phyloP scores from a whole-genome alignment of 495 filamentous ascomycete species.

The Podospora anserina region DNA sequence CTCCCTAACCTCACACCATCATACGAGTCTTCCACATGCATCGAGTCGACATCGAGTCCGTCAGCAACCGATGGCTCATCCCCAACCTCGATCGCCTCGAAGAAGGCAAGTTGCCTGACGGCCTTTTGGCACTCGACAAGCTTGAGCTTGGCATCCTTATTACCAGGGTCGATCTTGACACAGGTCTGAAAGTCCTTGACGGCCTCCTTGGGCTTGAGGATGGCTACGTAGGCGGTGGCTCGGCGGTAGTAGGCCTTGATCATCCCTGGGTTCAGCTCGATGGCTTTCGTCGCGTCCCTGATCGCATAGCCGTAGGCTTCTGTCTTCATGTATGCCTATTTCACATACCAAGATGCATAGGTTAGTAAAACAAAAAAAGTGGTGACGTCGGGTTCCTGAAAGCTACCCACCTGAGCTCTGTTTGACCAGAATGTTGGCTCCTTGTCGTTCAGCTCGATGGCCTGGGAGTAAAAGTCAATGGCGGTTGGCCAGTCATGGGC shows the following conservation, averaged over 20 bases:
- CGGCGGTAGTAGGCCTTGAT: conserved; percentile 95
- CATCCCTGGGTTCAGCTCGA: conserved; percentile 84
- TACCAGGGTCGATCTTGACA: conserved; percentile 76
- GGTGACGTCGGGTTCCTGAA: conserved; percentile 7
- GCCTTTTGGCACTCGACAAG: conserved; percentile 89
- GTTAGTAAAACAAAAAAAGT: background rate
- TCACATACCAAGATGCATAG: no score
- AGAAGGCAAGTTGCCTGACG: conserved; percentile 83
- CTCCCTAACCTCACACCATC: conserved; percentile 76
- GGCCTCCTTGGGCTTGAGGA: conserved; percentile 80
- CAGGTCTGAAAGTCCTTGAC: conserved; percentile 90
- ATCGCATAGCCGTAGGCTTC: conserved; percentile 93
- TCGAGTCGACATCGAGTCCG: conserved; percentile 80
- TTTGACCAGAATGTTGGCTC: conserved; percentile 92
- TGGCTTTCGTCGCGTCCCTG: conserved; percentile 86
- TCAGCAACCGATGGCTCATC: conserved; percentile 89
- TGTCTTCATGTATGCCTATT: conserved; percentile 86
- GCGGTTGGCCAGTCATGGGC: conserved; percentile 83
- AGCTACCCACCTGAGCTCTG: conserved; percentile 73
- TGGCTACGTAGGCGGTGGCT: conserved; percentile 85
- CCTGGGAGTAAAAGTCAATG: conserved; percentile 81
- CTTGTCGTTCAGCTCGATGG: conserved; percentile 79
- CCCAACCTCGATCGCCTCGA: conserved; percentile 89
- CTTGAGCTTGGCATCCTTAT: conserved; percentile 88
- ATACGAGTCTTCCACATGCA: conserved; percentile 76